These are phyloP conservation scores for Diplodia intermedia DNA, from an alignment of 2,329 filamentous ascomycete genomes.

Conservation along the genomic window DNA sequence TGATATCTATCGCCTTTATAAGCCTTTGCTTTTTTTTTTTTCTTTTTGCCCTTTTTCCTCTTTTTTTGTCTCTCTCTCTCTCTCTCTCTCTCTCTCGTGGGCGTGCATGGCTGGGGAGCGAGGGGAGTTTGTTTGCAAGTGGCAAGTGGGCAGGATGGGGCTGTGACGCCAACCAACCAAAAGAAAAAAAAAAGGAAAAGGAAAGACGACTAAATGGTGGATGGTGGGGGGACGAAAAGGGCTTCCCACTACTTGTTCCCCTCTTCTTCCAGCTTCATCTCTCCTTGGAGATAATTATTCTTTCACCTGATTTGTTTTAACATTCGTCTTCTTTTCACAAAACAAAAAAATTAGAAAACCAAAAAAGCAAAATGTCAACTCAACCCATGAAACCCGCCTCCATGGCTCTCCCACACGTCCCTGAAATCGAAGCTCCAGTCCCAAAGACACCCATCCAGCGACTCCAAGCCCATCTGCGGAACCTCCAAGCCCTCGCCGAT, in stretches of 20 bases:
- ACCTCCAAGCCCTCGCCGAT: slow-evolving; percentile 18
- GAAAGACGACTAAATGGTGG: neutral
- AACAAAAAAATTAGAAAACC: no score
- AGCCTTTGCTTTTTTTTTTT: neutral
- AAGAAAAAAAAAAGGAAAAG: neutral
- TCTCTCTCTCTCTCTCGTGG: no score
- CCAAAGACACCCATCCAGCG: slow-evolving; percentile 24
- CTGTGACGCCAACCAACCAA: no score
- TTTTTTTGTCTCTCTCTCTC: no score
- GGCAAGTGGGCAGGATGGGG: neutral
- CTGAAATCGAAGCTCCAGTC: slow-evolving; percentile 31
- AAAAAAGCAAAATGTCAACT: slow-evolving; percentile 3
- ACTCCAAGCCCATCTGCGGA: slow-evolving; percentile 25
- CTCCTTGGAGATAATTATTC: no score
- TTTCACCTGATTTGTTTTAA: neutral
- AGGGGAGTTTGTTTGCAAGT: no score
- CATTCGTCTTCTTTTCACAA: neutral
- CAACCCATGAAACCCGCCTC: slow-evolving; percentile 18
- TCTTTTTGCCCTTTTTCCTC: neutral
- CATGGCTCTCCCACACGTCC: slow-evolving; percentile 29
- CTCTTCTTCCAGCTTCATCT: neutral
- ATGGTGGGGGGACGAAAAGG: neutral
- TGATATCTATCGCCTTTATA: no score
- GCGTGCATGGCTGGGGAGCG: no score
- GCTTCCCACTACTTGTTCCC: no score